Conservation (phyloP, 352 stramenopile genomes). For the Phytophthora pluvialis region DNA sequence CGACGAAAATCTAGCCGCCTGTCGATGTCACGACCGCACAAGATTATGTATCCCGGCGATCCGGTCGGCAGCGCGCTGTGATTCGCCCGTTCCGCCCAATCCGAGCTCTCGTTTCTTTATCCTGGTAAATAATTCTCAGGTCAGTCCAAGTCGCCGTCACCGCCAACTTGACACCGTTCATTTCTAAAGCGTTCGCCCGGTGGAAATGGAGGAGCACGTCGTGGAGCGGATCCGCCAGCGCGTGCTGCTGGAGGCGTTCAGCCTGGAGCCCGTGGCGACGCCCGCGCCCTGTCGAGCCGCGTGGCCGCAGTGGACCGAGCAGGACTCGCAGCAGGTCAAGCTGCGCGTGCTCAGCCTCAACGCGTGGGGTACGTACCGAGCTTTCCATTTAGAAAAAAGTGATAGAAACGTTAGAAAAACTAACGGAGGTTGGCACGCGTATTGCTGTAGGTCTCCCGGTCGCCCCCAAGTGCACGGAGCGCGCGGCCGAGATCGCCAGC, state of each 20-base stretch:
- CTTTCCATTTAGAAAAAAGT: constrained; percentile 5
- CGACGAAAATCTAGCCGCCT: background rate
- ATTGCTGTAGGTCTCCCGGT: constrained; percentile 58
- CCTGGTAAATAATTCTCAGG: constrained; percentile 4
- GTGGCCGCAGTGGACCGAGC: constrained; percentile 38
- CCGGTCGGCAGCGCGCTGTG: background rate
- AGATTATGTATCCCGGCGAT: constrained; percentile 6
- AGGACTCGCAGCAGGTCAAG: constrained; percentile 30
- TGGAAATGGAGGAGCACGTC: constrained; percentile 35
- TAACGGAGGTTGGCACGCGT: background rate
- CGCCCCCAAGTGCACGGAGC: constrained; percentile 71
- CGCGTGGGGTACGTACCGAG: constrained; percentile 59
- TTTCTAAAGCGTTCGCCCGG: constrained; percentile 9
- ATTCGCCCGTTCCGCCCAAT: constrained; percentile 9
- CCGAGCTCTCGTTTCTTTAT: background rate
- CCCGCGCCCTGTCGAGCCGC: constrained; percentile 44
- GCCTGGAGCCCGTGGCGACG: constrained; percentile 59
- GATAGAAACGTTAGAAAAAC: constrained; percentile 21
- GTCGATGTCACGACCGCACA: constrained; percentile 7
- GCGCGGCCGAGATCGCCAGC: constrained; percentile 67
- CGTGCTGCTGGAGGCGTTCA: constrained; percentile 62
- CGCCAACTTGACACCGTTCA: background rate
- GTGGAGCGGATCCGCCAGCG: constrained; percentile 53
- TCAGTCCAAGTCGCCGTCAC: constrained; percentile 5
- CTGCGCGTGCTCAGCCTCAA: constrained; percentile 81